These are phyloP conservation scores for Thymus mandschuricus DNA, from an alignment of 257 asterid genomes.

Conservation along the genomic window DNA sequence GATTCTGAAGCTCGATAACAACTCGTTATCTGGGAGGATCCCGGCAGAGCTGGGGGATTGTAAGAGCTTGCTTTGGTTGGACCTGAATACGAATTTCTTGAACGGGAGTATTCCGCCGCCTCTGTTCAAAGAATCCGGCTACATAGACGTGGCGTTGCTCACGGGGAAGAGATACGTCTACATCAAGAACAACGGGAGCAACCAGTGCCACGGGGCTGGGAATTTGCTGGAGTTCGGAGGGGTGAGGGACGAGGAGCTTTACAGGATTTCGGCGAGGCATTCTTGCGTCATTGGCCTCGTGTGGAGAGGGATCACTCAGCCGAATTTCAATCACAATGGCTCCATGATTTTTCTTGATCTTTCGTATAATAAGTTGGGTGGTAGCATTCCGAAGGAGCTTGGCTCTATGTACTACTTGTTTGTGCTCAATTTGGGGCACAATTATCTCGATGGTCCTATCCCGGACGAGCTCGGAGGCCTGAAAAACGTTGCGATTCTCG, in stretches of 20 bases:
- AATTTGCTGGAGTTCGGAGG: conserved; percentile 93
- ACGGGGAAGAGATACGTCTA: conserved; percentile 67
- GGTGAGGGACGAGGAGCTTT: conserved; percentile 62
- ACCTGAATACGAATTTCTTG: conserved; percentile 71
- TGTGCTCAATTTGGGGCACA: conserved; percentile 77
- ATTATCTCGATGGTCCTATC: conserved; percentile 70
- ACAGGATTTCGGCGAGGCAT: conserved; percentile 58
- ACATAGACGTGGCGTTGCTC: conserved; percentile 57
- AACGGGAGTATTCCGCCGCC: conserved; percentile 72
- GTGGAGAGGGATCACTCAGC: conserved; percentile 68
- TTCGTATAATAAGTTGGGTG: conserved; percentile 70
- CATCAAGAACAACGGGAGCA: conserved; percentile 78
- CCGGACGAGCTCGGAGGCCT: conserved; percentile 76
- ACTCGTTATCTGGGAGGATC: conserved; percentile 68
- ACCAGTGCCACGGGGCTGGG: conserved; percentile 86
- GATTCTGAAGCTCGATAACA: conserved; percentile 78
- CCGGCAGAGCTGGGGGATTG: conserved; percentile 86
- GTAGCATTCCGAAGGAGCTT: conserved; percentile 80
- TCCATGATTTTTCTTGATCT: conserved; percentile 92
- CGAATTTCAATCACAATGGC: conserved; percentile 84
- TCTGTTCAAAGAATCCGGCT: conserved; percentile 80
- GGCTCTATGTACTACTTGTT: conserved; percentile 71
- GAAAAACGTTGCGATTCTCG: conserved; percentile 75
- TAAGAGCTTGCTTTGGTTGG: conserved; percentile 86
- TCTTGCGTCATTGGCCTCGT: conserved; percentile 74